Conservation (phyloP, 1,284 basidiomycete genomes). For the Trametes sp. region DNA sequence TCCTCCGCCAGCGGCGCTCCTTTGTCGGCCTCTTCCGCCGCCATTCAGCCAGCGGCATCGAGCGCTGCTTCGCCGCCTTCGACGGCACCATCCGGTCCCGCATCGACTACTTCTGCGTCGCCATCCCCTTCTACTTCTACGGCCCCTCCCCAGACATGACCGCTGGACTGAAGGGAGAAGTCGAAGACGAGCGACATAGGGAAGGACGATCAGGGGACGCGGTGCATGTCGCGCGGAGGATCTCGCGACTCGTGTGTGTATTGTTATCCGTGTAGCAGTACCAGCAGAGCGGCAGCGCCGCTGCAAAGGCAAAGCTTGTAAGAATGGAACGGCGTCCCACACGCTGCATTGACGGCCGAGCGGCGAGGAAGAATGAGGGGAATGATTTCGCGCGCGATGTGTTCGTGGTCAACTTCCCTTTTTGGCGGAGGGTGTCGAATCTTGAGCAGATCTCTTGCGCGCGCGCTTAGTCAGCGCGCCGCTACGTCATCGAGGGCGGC, state of each 20-base stretch:
- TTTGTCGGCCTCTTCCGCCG: constrained; percentile 2
- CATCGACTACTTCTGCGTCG: constrained; percentile 23
- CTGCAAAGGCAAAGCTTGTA: constrained; percentile 13
- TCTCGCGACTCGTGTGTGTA: constrained; percentile 18
- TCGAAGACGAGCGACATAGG: constrained; percentile 8
- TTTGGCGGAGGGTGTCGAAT: constrained; percentile 21
- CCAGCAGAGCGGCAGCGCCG: constrained; percentile 15
- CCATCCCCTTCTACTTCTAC: constrained; percentile 17
- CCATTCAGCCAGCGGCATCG: background rate
- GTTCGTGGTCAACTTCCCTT: constrained; percentile 24
- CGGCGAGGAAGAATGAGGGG: constrained; percentile 18
- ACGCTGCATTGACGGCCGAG: constrained; percentile 20
- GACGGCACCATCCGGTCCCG: constrained; percentile 1
- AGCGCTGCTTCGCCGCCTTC: constrained; percentile 7
- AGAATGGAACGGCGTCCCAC: constrained; percentile 19
- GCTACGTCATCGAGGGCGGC: constrained; percentile 22
- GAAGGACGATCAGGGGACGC: constrained; percentile 23
- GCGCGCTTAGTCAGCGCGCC: constrained; percentile 14
- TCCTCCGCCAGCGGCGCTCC: constrained; percentile 5
- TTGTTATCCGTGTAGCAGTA: constrained; percentile 32
- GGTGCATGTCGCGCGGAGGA: constrained; percentile 10
- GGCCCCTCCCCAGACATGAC: constrained; percentile 19
- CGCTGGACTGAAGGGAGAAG: constrained; percentile 5
- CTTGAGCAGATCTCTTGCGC: constrained; percentile 17
- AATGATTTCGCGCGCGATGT: constrained; percentile 25